phyloP scores from a whole-genome alignment of 371 early-diverging fungal species.

The Mucor lusitanicus region DNA sequence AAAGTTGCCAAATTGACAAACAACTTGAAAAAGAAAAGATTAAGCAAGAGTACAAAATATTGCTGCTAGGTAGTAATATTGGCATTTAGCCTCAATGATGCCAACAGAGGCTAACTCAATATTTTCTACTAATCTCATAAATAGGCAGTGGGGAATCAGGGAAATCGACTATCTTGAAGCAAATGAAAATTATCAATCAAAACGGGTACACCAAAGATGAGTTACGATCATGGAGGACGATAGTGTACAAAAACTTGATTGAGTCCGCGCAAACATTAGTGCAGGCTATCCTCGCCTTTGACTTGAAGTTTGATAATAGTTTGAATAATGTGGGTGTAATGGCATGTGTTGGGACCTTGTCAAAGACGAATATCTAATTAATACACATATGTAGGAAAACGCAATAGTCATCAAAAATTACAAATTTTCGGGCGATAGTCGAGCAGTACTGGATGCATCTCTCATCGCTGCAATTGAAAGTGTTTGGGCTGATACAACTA shows the following conservation, averaged over 20 bases:
- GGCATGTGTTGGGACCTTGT: background rate
- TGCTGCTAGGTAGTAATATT: conserved; percentile 64
- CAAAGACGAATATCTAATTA: background rate
- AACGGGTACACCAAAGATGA: conserved; percentile 84
- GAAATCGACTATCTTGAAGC: conserved; percentile 89
- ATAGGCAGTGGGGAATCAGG: conserved; percentile 91
- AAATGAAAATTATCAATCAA: conserved; percentile 93
- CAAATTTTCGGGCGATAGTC: conserved; percentile 6
- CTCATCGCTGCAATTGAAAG: conserved; percentile 61
- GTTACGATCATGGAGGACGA: conserved; percentile 68
- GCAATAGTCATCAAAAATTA: conserved; percentile 5
- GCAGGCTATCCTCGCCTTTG: conserved; percentile 55
- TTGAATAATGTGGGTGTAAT: background rate
- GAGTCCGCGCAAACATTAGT: conserved; percentile 72
- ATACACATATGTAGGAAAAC: background rate
- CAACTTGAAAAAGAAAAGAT: conserved; percentile 55
- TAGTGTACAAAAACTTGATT: conserved; percentile 79
- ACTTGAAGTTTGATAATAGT: conserved; percentile 19
- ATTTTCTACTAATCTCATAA: background rate
- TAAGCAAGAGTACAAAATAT: conserved; percentile 70
- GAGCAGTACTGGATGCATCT: conserved; percentile 19
- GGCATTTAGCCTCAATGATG: background rate
- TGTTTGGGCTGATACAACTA: conserved; percentile 69
- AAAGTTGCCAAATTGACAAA: conserved; percentile 63
- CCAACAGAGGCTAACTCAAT: background rate